Conservation (phyloP, 441 rosid genomes). For the Melastoma candidum region DNA sequence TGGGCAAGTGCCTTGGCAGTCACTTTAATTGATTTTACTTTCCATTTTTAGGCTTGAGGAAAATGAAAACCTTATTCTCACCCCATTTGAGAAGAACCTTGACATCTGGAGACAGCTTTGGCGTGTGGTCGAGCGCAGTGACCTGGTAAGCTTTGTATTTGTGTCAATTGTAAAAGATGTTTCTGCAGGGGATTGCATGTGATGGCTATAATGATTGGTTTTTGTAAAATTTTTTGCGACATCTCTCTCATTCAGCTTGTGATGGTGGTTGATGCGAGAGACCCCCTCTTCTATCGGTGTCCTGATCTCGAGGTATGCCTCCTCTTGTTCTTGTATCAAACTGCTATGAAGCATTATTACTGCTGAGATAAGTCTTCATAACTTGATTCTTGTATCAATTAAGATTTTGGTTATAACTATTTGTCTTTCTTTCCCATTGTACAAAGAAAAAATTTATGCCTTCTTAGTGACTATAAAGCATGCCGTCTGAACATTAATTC, state of each 20-base stretch:
- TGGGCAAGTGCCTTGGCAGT: no score
- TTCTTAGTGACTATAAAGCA: no score
- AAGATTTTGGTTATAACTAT: no score
- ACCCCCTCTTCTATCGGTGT: conserved; percentile 83
- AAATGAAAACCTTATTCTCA: conserved; percentile 84
- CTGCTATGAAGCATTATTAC: background rate
- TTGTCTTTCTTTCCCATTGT: no score
- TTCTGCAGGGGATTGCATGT: background rate
- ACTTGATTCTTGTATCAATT: no score
- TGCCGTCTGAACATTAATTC: no score
- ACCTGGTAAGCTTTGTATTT: conserved; percentile 45
- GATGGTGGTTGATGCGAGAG: conserved; percentile 95
- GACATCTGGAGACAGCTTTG: conserved; percentile 98
- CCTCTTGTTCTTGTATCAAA: background rate
- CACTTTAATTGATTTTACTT: background rate
- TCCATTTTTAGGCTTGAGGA: conserved; percentile 63
- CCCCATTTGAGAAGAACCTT: conserved; percentile 92
- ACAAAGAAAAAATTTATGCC: no score
- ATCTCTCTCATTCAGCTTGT: conserved; percentile 47
- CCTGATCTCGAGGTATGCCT: conserved; percentile 85
- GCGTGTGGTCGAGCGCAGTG: conserved; percentile 96
- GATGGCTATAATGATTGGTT: no score
- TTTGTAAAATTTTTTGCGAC: no score
- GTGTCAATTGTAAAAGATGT: background rate
- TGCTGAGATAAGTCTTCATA: background rate